Base-by-base conservation (phyloP, 495 filamentous ascomycete species). In the Paragyromitra xinjiangensis region DNA sequence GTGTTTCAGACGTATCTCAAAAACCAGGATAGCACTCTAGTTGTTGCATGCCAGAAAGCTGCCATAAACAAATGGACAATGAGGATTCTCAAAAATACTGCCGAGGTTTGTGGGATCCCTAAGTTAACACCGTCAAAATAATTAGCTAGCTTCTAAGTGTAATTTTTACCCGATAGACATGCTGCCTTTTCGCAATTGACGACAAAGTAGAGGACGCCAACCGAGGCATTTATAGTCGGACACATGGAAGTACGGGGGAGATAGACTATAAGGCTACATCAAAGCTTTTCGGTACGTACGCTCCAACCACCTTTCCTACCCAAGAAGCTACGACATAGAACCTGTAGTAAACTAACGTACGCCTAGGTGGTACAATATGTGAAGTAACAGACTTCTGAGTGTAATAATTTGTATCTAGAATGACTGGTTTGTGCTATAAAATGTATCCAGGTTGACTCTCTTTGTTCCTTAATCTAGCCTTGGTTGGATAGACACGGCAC, bases 171-270 rank as follows among this genome's bases (percentile, higher is more conserved):
- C 11, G 24, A 64, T 65, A 73, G 70, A 73, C 45, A 6, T 73
- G 70, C 44, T 63, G 58, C 42, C 37, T 64, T 40, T 71, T 64
- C 44, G 44, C 69, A 9, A 71, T 71, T n/a, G 42, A 64, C 1
- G 58, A 64, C 37, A 29, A 61, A 61, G 37, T 14, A 9, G 45
- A 71, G 34, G 58, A 55, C 22, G 29, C 45, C 42, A 14, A 2
- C 14, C 34, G 16, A 11, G n/a, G 19, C 5, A 29, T 66, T 37
- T 66, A 66, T 50, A 34, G 64, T 37, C 42, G 26, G 11, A 19
- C 26, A 6, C 2, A 12, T n/a, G 64, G 62, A n/a, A 65, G 40
- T n/a, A 50, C 22, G 24, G 61, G 48, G 8, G 61, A 42, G 14
- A 45, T 29, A 3, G 24, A 37, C 37, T 48, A 58, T 6, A 11